Evolutionary conservation across 805 yeast genomes (phyloP).

Genomic region (Phaffomyces opuntiae): DNA sequence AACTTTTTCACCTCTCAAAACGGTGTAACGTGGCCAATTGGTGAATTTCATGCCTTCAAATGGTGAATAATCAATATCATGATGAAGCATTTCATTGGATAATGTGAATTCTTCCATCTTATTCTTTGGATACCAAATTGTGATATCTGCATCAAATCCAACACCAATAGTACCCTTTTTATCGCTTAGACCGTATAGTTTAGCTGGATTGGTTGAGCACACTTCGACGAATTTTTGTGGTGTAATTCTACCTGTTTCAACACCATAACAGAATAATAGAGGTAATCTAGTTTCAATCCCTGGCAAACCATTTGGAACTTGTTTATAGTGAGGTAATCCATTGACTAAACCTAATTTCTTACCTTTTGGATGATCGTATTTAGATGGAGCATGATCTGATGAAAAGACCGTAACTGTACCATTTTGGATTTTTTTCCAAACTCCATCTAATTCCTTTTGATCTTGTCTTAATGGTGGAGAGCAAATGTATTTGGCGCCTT

Average conservation of each 20-base stretch:
- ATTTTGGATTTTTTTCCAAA: slow-evolving; percentile 39
- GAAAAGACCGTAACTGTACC: slow-evolving; percentile 42
- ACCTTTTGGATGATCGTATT: slow-evolving; percentile 34
- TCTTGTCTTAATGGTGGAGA: slow-evolving; percentile 43
- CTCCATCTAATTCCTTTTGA: slow-evolving; percentile 32
- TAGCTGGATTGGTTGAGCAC: slow-evolving; percentile 39
- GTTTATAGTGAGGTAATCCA: slow-evolving; percentile 34
- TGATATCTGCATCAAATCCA: slow-evolving; percentile 43
- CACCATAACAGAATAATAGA: slow-evolving; percentile 37
- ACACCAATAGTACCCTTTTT: slow-evolving; percentile 37
- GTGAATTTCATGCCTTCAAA: slow-evolving; percentile 32
- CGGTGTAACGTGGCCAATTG: slow-evolving; percentile 42
- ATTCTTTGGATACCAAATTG: slow-evolving; percentile 39
- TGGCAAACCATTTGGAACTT: slow-evolving; percentile 43
- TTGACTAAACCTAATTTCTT: slow-evolving; percentile 35
- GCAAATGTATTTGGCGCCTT: slow-evolving; percentile 44
- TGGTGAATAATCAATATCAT: slow-evolving; percentile 33
- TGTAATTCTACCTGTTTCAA: slow-evolving; percentile 32
- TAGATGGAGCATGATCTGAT: slow-evolving; percentile 41
- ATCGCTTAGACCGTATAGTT: slow-evolving; percentile 35
- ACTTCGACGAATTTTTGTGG: slow-evolving; percentile 39
- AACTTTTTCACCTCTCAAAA: slow-evolving; percentile 31
- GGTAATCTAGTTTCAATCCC: slow-evolving; percentile 44
- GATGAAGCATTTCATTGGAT: slow-evolving; percentile 28
- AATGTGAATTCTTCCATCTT: slow-evolving; percentile 22